Base-by-base conservation (phyloP, 306 rosid genomes). In the Begonia peltatifolia region DNA sequence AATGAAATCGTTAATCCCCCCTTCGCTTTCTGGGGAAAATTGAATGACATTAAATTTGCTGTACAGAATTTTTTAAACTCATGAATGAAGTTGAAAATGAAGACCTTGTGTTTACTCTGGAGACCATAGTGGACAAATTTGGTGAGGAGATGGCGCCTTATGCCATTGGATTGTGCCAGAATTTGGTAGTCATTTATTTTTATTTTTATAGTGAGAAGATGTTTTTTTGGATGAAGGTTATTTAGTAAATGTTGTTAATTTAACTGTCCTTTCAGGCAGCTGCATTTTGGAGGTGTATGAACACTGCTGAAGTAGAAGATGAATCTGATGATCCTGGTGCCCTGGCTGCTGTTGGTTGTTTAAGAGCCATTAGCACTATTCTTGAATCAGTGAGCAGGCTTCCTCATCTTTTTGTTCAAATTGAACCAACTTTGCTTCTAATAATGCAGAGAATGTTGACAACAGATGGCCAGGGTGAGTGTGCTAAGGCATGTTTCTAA, bases 101-200 rank as follows among this genome's bases (percentile, higher is more conserved):
- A 68, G 97, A 89, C 67, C 93, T 89, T 50, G 97, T 89, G 42
- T 89, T 79, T 72, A 89, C 97, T 38, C 73, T 89, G 83, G 95
- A 89, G 83, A 89, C 95, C 53, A 89, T 89, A 61, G 97, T 89
- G 66, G 97, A 89, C 63, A 89, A 89, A 60, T 89, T 89, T 53
- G 97, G 95, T 61, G 97, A 89, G 76, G 95, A 89, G 74, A 89
- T 89, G 87, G 95, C 93, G 52, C 93, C 97, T 55, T 84, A 89
- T 72, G 97, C 97, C 9, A 77, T 89, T 64, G 93, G 97, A 50
- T 71, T 89, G 55, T 89, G 97, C 74, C 89, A 82, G 68, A 80
- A 78, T 75, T 74, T 89, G 93, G 97, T 89, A 84, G 70, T 50
- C 48, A n/a, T 5, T 30, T 50, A n/a, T 3, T 17, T 14, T 5